Base-by-base conservation (phyloP, 805 yeast genomes). In the Barnettozyma wickerhamii region DNA sequence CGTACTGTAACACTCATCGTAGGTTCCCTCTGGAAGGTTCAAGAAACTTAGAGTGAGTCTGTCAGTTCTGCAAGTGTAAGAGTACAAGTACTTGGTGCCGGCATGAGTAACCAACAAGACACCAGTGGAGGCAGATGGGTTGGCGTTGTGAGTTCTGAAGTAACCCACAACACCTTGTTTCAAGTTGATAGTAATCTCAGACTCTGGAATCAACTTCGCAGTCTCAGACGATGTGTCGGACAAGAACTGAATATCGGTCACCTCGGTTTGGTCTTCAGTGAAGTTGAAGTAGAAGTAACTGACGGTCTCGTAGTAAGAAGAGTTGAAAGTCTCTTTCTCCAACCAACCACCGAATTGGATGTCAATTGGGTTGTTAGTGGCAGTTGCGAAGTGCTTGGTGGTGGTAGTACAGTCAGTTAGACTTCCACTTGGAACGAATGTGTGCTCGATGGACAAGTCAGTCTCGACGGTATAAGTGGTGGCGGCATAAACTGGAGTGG, bases 171-270 rank as follows among this genome's bases (percentile, higher is more conserved):
- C 42, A 45, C 55, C 55, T 34, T 51, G 43, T 21, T 47, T 21
- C 37, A 47, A 33, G 35, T 51, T 51, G 30, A 51, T 42, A 40
- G 43, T 40, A 14, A 40, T 26, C 7, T 42, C 47, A 23, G 51
- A 37, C 3, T 21, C 43, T 12, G 42, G 38, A 10, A 24, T 10
- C 7, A 41, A 10, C 7, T 17, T 17, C 2, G 40, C 38, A 10
- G 31, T 13, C 5, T 20, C 10, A 19, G 3, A 6, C 17, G 31
- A 36, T 2, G 46, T 28, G 4, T 42, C 41, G 1, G 53, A 43
- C 6, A 43, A 17, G 26, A 49, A 30, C 20, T 43, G 41, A 15
- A 51, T 49, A 28, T 48, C 52, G 18, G 48, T 42, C 10, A 51
- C 46, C 18, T 40, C 47, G 10, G 30, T n/a, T 10, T 43, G 36